Conservation (phyloP, 2,329 filamentous ascomycete genomes). For the Cladorrhinum sp. region DNA sequence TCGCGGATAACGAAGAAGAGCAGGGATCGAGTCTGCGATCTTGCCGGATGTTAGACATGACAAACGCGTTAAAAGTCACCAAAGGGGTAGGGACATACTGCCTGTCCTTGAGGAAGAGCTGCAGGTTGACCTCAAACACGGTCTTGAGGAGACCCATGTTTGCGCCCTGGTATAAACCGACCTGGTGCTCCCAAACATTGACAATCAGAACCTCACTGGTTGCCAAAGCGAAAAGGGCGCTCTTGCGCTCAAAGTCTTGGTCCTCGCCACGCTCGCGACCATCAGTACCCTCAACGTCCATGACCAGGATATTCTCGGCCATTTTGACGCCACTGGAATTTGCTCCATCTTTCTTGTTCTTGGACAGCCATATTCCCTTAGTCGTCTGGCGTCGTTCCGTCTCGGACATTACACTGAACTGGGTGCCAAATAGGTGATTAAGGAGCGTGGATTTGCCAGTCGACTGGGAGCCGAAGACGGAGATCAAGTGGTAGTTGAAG, state of each 20-base stretch:
- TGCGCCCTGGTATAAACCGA: constrained; percentile 94
- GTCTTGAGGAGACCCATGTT: constrained; percentile 99
- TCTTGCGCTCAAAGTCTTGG: constrained; percentile 98
- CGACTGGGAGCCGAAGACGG: constrained; percentile 97
- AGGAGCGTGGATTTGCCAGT: constrained; percentile 97
- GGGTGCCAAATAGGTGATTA: constrained; percentile 91
- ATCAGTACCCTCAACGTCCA: constrained; percentile 98
- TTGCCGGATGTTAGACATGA: constrained; percentile 35
- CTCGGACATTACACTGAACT: constrained; percentile 98
- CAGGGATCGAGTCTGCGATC: constrained; percentile 82
- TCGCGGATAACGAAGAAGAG: constrained; percentile 99
- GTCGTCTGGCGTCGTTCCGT: constrained; percentile 91
- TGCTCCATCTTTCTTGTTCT: constrained; percentile 71
- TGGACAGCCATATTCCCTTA: constrained; percentile 99
- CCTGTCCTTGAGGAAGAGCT: constrained; percentile 93
- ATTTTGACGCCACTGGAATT: constrained; percentile 55
- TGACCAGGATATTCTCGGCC: constrained; percentile 97
- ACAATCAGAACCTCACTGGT: constrained; percentile 97
- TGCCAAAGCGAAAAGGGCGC: constrained; percentile 91
- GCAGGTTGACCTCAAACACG: constrained; percentile 97
- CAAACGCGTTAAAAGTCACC: neutral
- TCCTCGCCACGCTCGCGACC: constrained; percentile 95
- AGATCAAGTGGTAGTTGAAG: constrained; percentile 99
- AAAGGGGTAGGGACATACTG: constrained; percentile 56
- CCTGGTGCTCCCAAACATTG: constrained; percentile 99